Evolutionary conservation across 2,329 filamentous ascomycete genomes (phyloP).

Genomic region (Botryotinia calthae): DNA sequence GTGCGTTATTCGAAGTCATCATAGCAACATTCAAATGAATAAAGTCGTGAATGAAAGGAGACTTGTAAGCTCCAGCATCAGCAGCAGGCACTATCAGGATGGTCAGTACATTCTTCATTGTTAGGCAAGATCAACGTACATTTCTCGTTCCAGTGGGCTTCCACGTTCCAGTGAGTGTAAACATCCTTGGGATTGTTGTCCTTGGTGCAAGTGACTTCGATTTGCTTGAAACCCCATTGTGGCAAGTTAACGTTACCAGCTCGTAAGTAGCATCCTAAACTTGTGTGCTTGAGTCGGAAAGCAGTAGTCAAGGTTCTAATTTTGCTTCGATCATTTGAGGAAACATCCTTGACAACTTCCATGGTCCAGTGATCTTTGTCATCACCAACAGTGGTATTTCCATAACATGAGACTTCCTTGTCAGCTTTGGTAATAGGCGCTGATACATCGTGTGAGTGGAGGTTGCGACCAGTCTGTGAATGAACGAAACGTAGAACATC

Average conservation of each 20-base stretch:
- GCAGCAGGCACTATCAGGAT: conserved; percentile 69
- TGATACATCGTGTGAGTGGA: conserved; percentile 88
- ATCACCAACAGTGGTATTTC: conserved; percentile 91
- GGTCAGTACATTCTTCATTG: conserved; percentile 37
- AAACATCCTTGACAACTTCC: conserved; percentile 86
- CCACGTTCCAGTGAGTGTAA: conserved; percentile 99
- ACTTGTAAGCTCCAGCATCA: conserved; percentile 90
- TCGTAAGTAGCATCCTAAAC: conserved; percentile 87
- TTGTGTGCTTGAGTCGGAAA: conserved; percentile 81
- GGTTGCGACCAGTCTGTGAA: conserved; percentile 91
- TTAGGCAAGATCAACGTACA: conserved; percentile 55
- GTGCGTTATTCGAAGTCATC: conserved; percentile 99
- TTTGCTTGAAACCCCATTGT: conserved; percentile 99
- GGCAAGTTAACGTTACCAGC: conserved; percentile 95
- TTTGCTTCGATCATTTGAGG: conserved; percentile 71
- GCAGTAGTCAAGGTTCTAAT: conserved; percentile 89
- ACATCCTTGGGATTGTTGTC: conserved; percentile 87
- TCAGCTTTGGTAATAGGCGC: conserved; percentile 88
- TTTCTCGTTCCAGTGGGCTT: conserved; percentile 90
- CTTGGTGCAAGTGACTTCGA: conserved; percentile 94
- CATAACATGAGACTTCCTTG: conserved; percentile 92
- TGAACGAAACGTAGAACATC: conserved; percentile 84
- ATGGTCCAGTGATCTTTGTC: conserved; percentile 97
- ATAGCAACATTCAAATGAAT: conserved; percentile 98
- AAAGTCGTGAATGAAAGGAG: conserved; percentile 96